Evolutionary conservation across 75 land plant species (phyloP).

Genomic region (Selaginella tamariscina): DNA sequence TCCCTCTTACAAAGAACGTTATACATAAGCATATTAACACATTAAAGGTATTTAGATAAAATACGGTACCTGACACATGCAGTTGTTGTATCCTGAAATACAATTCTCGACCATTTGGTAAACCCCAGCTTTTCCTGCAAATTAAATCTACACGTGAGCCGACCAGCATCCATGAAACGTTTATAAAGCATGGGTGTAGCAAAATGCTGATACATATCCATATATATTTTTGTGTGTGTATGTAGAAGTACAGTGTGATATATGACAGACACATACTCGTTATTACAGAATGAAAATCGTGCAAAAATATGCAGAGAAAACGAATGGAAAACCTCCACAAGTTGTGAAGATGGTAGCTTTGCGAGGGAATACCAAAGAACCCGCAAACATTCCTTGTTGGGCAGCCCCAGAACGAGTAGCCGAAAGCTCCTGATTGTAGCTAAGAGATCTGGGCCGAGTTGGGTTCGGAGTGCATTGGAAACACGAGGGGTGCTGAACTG

Average conservation of each 20-base stretch:
- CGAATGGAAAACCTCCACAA: conserved; percentile 21
- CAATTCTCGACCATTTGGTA: conserved; percentile 96
- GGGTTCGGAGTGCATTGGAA: background rate
- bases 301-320: background rate
- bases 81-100: conserved; percentile 83
- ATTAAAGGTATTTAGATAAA: background rate
- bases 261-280: background rate
- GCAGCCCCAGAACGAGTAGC: background rate
- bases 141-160: background rate
- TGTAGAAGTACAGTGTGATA: background rate
- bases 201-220: background rate
- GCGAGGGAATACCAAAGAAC: background rate
- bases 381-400: background rate
- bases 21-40: conserved; percentile 10
- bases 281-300: background rate
- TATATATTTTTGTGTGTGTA: background rate
- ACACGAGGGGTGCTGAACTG: background rate
- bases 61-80: conserved; percentile 41
- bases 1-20: conserved; percentile 47
- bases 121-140: conserved; percentile 89
- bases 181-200: background rate
- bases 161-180: background rate
- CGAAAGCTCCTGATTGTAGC: conserved; percentile 13
- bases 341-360: conserved; percentile 18
- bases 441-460: conserved; percentile 16